These are phyloP conservation scores for Lathyrus sativus DNA, from an alignment of 306 rosid genomes.

Conservation along the genomic window DNA sequence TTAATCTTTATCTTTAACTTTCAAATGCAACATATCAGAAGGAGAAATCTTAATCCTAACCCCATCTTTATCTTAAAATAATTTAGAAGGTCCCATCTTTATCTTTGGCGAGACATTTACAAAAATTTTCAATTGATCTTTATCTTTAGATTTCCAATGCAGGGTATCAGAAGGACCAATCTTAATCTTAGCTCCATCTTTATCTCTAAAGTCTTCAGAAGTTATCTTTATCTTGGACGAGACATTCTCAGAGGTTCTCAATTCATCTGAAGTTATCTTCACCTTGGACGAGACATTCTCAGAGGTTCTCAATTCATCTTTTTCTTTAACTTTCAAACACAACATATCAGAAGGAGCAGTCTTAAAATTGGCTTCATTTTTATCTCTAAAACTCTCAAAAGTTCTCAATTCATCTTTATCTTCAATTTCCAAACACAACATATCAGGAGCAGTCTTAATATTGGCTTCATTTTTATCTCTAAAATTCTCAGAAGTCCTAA, in stretches of 20 bases:
- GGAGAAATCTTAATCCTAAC: not conserved
- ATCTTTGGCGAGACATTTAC: slow-evolving; percentile 34
- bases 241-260: slow-evolving; percentile 18
- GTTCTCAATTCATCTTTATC: slow-evolving; percentile 35
- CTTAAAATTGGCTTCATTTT: slow-evolving; percentile 16
- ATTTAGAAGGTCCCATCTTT: slow-evolving; percentile 32
- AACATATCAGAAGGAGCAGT: slow-evolving; percentile 14
- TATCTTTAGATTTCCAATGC: slow-evolving; percentile 29
- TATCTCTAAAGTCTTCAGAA: slow-evolving; percentile 33
- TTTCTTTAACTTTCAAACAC: slow-evolving; percentile 20
- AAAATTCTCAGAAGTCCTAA: not conserved
- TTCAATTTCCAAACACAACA: slow-evolving; percentile 13
- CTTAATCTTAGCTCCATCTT: not conserved
- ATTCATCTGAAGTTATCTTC: no score
- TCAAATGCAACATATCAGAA: slow-evolving; percentile 1
- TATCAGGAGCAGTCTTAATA: slow-evolving; percentile 23
- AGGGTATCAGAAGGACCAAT: not conserved
- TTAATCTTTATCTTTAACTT: slow-evolving; percentile 37
- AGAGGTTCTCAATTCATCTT: slow-evolving; percentile 19
- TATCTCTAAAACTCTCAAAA: not conserved
- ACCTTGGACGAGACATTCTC: no score
- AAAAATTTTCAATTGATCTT: slow-evolving; percentile 27
- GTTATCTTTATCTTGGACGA: slow-evolving; percentile 33
- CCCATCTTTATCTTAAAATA: slow-evolving; percentile 21
- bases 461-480: slow-evolving; percentile 4